Conservation (phyloP, 2,329 filamentous ascomycete species). For the Graphilbum sp. region DNA sequence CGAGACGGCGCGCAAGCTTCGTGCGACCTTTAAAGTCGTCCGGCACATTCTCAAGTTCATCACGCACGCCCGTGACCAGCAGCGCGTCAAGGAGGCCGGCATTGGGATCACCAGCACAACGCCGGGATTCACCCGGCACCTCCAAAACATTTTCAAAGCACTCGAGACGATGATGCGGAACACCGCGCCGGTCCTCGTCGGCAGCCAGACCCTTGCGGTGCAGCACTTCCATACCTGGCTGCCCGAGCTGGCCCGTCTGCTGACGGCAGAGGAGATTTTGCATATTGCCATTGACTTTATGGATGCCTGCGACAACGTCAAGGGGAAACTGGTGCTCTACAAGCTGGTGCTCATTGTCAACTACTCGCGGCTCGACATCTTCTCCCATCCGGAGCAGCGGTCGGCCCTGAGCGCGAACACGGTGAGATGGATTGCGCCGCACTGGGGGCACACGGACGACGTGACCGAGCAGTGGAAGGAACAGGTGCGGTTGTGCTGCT, state of each 20-base stretch:
- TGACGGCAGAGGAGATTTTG: slow-evolving; percentile 71
- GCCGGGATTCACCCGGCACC: slow-evolving; percentile 60
- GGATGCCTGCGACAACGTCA: slow-evolving; percentile 73
- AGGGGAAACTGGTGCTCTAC: slow-evolving; percentile 81
- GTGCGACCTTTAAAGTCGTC: slow-evolving; percentile 89
- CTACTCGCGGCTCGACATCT: slow-evolving; percentile 68
- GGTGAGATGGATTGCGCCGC: slow-evolving; percentile 76
- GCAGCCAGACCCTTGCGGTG: slow-evolving; percentile 85
- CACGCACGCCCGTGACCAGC: slow-evolving; percentile 71
- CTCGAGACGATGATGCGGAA: slow-evolving; percentile 84
- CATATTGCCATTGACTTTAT: slow-evolving; percentile 88
- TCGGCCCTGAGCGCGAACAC: slow-evolving; percentile 64
- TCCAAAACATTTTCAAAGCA: slow-evolving; percentile 77
- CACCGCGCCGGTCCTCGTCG: slow-evolving; percentile 67
- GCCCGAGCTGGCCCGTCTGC: slow-evolving; percentile 66
- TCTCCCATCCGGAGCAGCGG: slow-evolving; percentile 61
- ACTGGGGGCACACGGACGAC: slow-evolving; percentile 66
- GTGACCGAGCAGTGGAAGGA: slow-evolving; percentile 80
- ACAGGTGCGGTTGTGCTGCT: slow-evolving; percentile 85
- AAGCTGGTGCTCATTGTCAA: slow-evolving; percentile 88
- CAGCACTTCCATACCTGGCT: slow-evolving; percentile 97
- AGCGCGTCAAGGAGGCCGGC: slow-evolving; percentile 73
- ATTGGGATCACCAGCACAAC: slow-evolving; percentile 68
- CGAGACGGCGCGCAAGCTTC: slow-evolving; percentile 66
- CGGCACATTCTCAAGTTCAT: slow-evolving; percentile 90